A percentile compares a stretch with the other conserved stretches of the same genome.
Conservation (phyloP, 2,329 filamentous ascomycete genomes). For the Escovopsis sp. region DNA sequence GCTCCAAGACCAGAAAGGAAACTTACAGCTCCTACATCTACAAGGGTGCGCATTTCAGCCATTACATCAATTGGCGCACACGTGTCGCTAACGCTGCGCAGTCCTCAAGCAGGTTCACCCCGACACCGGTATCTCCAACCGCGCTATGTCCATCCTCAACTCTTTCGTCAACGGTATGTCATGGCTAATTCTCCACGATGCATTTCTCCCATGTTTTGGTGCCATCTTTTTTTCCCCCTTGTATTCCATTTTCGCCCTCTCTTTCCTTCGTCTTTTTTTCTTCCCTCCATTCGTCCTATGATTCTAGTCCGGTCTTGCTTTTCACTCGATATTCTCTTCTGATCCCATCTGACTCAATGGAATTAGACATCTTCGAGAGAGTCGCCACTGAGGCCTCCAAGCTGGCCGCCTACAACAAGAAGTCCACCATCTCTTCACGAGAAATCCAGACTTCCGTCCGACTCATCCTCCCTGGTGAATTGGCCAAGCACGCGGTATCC, state of each 20-base stretch:
- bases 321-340: too few species aligned
- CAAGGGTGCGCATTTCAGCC: constrained; percentile 55
- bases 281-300: too few species aligned
- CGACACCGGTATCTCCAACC: constrained; percentile 99
- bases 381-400: constrained; percentile 98
- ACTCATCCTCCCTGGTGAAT: constrained; percentile 93
- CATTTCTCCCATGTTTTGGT: background rate
- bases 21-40: constrained; percentile 99
- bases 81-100: constrained; percentile 22
- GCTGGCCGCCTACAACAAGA: constrained; percentile 99
- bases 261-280: too few species aligned
- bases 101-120: constrained; percentile 99
- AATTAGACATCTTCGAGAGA: constrained; percentile 85
- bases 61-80: constrained; percentile 1
- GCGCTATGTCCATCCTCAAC: constrained; percentile 99
- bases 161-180: constrained; percentile 93
- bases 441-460: constrained; percentile 99
- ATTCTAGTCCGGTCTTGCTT: too few species aligned
- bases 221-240: too few species aligned
- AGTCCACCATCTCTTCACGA: constrained; percentile 97
- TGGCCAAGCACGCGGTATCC: constrained; percentile 98
- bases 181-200: background rate
- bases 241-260: too few species aligned
- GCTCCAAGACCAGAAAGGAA: constrained; percentile 99
- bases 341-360: too few species aligned